Evolutionary conservation across 257 asterid genomes (phyloP), one percentile per base, ranked within the genome.

Genomic region (Solanum lignicaule): DNA sequence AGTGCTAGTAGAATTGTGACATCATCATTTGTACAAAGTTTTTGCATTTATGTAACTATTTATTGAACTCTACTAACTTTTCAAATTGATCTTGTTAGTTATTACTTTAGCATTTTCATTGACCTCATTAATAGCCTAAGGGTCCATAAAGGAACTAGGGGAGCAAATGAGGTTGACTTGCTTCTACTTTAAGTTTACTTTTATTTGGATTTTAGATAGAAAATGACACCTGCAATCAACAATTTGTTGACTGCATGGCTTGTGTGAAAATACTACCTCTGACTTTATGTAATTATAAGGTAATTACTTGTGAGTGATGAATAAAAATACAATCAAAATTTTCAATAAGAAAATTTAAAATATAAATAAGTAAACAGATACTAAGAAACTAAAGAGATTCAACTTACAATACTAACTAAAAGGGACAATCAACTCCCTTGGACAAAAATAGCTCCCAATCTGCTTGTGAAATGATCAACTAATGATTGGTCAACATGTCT

Each of bases 161-260:
- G 38, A 43, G 39, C 66, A 71, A 16, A 43, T 79, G 39, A 79
- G 25, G 39, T 79, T 79, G 85, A 79, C 66, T 79, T 79, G 66
- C 65, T 79, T 43, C 27, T n/a, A 76, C 23, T 38, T 38, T 39
- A n/a, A 60, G 29, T 75, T 12, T 75, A 5, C 27, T 27, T 11
- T 9, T n/a, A 6, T 7, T 75, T 69, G 21, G 38, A 4, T 33
- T 74, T 21, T 52, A 16, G 52, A 4, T 25, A 74, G 43, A 35
- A 73, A 33, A 33, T 18, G 82, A 35, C 48, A 73, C 48, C 5
- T 74, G 31, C 48, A 74, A 74, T 25, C 48, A 35, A 74, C 18
- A 74, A 74, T 20, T 1, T 73, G 29, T 74, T 74, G 32, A 75
- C 83, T 75, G 27, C 29, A 32, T 73, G 48, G 10, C 25, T 32